These are phyloP conservation scores for Arabidopsis arenosa DNA, from an alignment of 345 rosid genomes.

Conservation along the genomic window DNA sequence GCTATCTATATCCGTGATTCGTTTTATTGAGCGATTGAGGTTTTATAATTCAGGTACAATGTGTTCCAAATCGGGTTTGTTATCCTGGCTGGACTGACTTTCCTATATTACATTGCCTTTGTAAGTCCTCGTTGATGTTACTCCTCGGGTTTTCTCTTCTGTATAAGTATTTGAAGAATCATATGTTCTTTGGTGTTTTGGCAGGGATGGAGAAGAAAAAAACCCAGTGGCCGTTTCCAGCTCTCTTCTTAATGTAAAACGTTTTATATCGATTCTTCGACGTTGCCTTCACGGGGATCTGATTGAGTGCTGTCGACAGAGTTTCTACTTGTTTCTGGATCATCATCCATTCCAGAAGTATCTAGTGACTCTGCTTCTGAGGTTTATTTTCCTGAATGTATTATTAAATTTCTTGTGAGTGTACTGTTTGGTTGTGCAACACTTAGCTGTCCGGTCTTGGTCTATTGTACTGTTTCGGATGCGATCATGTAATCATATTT, in stretches of 20 bases:
- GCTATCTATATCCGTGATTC: not conserved
- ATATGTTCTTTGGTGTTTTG: constrained; percentile 24
- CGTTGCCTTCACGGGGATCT: not conserved
- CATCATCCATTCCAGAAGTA: constrained; percentile 21
- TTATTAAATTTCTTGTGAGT: constrained; percentile 13
- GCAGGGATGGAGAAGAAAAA: constrained; percentile 98
- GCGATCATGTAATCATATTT: constrained; percentile 28
- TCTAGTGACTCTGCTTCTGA: constrained; percentile 20
- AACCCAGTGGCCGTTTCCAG: constrained; percentile 83
- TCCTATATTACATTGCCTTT: constrained; percentile 80
- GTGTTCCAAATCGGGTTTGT: constrained; percentile 90
- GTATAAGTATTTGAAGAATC: constrained; percentile 12
- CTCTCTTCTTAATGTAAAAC: constrained; percentile 56
- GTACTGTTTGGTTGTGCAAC: constrained; percentile 38
- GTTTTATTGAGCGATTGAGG: constrained; percentile 2
- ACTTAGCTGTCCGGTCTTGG: constrained; percentile 25
- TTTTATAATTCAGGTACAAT: constrained; percentile 66
- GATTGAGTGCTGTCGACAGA: constrained; percentile 21
- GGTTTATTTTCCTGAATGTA: constrained; percentile 21
- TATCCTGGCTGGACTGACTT: constrained; percentile 82
- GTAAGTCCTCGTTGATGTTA: constrained; percentile 53
- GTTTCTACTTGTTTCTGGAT: constrained; percentile 27
- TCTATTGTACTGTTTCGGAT: constrained; percentile 27
- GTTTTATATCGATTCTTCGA: constrained; percentile 12
- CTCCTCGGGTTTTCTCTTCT: not conserved